Percentiles rank a stretch among this genome's conserved stretches.
Conservation (phyloP, 345 rosid genomes). For the Salix exigua region DNA sequence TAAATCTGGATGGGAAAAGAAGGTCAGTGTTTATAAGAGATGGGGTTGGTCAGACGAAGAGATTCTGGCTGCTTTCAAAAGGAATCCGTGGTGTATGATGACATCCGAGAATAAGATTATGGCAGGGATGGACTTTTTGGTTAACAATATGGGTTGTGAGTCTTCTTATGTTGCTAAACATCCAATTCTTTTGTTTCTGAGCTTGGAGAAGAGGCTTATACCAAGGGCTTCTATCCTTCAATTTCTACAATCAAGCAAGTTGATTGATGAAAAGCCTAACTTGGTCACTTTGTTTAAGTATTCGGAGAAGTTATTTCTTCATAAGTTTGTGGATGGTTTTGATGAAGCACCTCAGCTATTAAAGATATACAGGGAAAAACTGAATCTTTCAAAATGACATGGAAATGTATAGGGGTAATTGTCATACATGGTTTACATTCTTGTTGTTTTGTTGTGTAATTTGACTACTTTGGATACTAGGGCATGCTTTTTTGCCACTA, state of each 20-base stretch:
- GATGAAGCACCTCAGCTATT: conserved; percentile 10
- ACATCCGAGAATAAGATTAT: conserved; percentile 13
- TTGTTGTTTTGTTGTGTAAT: neutral
- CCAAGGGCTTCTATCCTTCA: neutral
- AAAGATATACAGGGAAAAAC: neutral
- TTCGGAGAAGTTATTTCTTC: conserved; percentile 11
- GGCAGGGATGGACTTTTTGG: conserved; percentile 18
- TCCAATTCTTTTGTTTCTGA: neutral
- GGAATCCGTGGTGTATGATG: conserved; percentile 4
- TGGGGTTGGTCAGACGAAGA: conserved; percentile 12
- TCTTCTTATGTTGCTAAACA: neutral
- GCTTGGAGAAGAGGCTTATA: conserved; percentile 12
- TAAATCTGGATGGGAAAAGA: conserved; percentile 10
- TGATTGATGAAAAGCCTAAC: neutral
- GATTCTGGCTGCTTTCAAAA: conserved; percentile 11
- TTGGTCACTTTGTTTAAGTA: neutral
- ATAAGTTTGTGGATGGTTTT: conserved; percentile 11
- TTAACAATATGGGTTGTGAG: conserved; percentile 13
- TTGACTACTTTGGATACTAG: neutral
- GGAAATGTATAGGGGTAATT: neutral
- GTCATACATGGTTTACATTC: neutral
- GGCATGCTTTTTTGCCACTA: no score
- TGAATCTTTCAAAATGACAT: neutral
- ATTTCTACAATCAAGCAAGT: neutral
- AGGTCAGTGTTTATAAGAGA: neutral